Evolutionary conservation across 2,329 filamentous ascomycete genomes (phyloP).

Genomic region (Apiospora kogelbergensis): DNA sequence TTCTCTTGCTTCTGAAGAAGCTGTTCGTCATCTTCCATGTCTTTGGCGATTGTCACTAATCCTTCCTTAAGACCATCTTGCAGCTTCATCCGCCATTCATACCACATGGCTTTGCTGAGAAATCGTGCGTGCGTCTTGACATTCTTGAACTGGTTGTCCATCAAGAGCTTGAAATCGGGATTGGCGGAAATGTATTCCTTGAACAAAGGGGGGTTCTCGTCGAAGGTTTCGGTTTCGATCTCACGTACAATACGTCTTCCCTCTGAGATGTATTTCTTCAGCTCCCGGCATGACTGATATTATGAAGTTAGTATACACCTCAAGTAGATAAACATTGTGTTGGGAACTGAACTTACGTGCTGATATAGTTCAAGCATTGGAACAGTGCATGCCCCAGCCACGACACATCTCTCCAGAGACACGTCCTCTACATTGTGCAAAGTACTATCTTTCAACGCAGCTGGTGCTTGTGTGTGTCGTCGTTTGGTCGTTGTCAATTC

Average conservation of each 20-base stretch:
- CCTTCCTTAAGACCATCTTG: constrained; percentile 79
- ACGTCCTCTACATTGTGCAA: constrained; percentile 49
- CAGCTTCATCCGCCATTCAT: constrained; percentile 93
- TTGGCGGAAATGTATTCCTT: constrained; percentile 86
- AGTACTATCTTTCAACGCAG: constrained; percentile 42
- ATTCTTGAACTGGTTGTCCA: constrained; percentile 98
- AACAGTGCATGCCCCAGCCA: constrained; percentile 86
- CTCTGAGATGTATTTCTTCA: constrained; percentile 96
- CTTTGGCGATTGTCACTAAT: constrained; percentile 71
- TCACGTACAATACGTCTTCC: constrained; percentile 86
- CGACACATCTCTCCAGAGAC: constrained; percentile 74
- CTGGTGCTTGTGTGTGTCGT: constrained; percentile 74
- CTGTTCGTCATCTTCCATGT: constrained; percentile 73
- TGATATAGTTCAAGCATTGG: constrained; percentile 95
- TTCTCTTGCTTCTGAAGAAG: constrained; percentile 67
- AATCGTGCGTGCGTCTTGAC: constrained; percentile 90
- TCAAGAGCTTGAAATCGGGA: constrained; percentile 77
- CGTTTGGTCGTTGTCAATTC: constrained; percentile 96
- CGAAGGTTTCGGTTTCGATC: constrained; percentile 84
- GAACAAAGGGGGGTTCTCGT: constrained; percentile 89
- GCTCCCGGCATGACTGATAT: constrained; percentile 75
- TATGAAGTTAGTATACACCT: constrained; percentile 25
- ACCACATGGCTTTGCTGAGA: constrained; percentile 95
- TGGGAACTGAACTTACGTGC: constrained; percentile 56
- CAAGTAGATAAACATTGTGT: not conserved